Evolutionary conservation across 192 early-diverging fungal species (phyloP), one percentile per base, ranked within the genome.

Genomic region (Coemansia aciculifera): DNA sequence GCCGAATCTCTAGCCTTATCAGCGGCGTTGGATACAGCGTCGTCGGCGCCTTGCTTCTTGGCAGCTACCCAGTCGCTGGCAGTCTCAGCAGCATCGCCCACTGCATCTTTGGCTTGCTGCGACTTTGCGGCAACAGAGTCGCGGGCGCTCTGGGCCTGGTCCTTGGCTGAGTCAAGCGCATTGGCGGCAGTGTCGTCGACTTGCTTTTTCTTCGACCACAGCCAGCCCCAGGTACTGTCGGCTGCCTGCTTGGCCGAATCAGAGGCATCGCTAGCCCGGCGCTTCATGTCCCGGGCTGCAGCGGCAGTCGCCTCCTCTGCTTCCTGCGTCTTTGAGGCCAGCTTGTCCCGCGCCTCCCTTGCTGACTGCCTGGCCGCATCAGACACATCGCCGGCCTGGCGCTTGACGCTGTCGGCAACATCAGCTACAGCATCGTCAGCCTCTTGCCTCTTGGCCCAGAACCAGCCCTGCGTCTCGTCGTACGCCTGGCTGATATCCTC

Each of bases 371-470:
- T 71, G 52, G 44, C 61, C 5, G 67, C 42, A 24, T 68, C 69
- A 3, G 65, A 42, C n/a, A 62, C 38, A 44, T 64, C 57, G 27
- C 61, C 57, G 40, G 59, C 44, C 7, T 19, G 29, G 23, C 46
- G 29, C 32, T 29, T 69, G 48, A 39, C 48, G 24, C 48, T 57
- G 21, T 32, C 6, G 5, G 63, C 73, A 0, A 64, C 51, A 5
- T 36, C 34, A 8, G 34, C 34, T 8, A 36, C 34, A 36, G 34
- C 34, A 27, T 71, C 52, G 38, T 63, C 51, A 5, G 65, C 60
- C 15, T 76, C 68, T 23, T 69, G 46, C 40, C 66, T 75, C 64
- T 66, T 69, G 59, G 56, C 54, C 67, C 63, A 62, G 68, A 70
- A 57, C 74, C 74, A 76, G 9, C 61, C 65, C 17, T 63, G 51